phyloP scores from a whole-genome alignment of 139 green algal species.

The Auxenochlorella pyrenoidosa region DNA sequence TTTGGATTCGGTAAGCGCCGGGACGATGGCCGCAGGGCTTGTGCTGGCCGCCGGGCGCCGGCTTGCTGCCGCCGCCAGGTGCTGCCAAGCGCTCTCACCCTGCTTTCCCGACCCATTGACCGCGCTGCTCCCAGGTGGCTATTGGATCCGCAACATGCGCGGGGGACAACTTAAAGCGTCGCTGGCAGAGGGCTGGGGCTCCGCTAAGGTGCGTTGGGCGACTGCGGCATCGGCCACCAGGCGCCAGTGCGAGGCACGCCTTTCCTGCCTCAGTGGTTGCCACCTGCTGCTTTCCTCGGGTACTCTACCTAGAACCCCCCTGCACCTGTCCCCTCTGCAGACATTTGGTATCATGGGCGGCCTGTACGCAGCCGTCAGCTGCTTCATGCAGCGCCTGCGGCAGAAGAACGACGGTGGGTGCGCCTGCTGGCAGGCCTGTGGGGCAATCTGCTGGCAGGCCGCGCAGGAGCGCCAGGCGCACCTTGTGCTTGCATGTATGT shows the following conservation, averaged over 20 bases:
- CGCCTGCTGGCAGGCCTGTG: too few relatives aligned
- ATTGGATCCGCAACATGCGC: conserved; percentile 48
- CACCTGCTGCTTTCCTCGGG: too few relatives aligned
- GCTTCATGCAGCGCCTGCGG: conserved; percentile 67
- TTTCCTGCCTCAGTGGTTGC: too few relatives aligned
- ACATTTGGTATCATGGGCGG: conserved; percentile 70
- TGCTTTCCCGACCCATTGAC: neutral
- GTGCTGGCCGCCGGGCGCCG: neutral
- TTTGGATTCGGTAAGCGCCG: conserved; percentile 66
- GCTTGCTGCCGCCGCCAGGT: neutral
- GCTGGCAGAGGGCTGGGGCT: conserved; percentile 52
- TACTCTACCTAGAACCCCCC: too few relatives aligned
- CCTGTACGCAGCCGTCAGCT: conserved; percentile 71
- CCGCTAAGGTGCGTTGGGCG: conserved; percentile 60
- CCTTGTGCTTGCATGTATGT: too few relatives aligned
- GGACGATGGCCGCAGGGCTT: neutral
- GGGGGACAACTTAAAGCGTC: conserved; percentile 41
- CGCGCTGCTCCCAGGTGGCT: conserved; percentile 16
- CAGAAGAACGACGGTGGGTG: conserved; percentile 67
- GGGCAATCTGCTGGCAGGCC: too few relatives aligned
- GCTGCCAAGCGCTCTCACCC: neutral
- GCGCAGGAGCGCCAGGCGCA: too few relatives aligned
- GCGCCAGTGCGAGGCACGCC: too few relatives aligned
- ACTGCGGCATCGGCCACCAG: too few relatives aligned
- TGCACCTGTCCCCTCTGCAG: neutral